Percentiles rank a stretch among this genome's conserved stretches.
Evolutionary conservation across 2,329 filamentous ascomycete species (phyloP).

Genomic region (Simplicillium aogashimaense): DNA sequence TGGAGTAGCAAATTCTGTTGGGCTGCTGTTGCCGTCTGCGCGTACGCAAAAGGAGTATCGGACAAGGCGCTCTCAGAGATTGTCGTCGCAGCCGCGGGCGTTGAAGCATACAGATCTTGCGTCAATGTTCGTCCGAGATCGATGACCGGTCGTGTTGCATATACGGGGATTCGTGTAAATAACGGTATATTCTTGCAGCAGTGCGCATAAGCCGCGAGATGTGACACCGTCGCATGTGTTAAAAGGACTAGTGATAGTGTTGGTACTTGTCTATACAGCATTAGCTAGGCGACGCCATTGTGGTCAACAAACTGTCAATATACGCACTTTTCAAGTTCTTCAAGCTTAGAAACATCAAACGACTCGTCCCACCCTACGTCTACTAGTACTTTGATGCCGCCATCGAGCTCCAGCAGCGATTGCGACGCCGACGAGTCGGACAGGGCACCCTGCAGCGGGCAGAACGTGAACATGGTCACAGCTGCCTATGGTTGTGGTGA

Average conservation of each 20-base stretch:
- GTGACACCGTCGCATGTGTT: conserved; percentile 84
- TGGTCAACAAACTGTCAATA: too few relatives aligned
- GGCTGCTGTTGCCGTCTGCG: conserved; percentile 37
- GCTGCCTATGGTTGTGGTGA: too few relatives aligned
- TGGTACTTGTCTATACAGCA: conserved; percentile 60
- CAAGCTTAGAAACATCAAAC: conserved; percentile 74
- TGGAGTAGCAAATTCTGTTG: conserved; percentile 47
- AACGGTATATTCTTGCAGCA: conserved; percentile 94
- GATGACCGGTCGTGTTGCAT: conserved; percentile 88
- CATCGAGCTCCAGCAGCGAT: conserved; percentile 93
- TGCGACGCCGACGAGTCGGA: conserved; percentile 80
- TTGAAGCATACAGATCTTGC: conserved; percentile 86
- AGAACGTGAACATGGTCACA: conserved; percentile 87
- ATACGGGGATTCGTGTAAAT: conserved; percentile 87
- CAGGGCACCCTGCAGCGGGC: conserved; percentile 81
- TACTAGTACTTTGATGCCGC: conserved; percentile 88
- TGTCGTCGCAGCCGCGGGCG: conserved; percentile 76
- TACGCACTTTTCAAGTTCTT: conserved; percentile 79
- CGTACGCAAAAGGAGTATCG: conserved; percentile 45
- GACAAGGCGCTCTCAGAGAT: conserved; percentile 66
- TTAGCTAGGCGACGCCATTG: conserved; percentile 4
- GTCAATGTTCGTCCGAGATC: conserved; percentile 83
- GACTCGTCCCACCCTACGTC: conserved; percentile 94
- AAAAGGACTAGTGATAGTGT: conserved; percentile 89
- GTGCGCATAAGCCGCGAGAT: conserved; percentile 88